These are phyloP conservation scores for Fusarium sp. DNA, from an alignment of 2,329 filamentous ascomycete species.

Conservation along the genomic window DNA sequence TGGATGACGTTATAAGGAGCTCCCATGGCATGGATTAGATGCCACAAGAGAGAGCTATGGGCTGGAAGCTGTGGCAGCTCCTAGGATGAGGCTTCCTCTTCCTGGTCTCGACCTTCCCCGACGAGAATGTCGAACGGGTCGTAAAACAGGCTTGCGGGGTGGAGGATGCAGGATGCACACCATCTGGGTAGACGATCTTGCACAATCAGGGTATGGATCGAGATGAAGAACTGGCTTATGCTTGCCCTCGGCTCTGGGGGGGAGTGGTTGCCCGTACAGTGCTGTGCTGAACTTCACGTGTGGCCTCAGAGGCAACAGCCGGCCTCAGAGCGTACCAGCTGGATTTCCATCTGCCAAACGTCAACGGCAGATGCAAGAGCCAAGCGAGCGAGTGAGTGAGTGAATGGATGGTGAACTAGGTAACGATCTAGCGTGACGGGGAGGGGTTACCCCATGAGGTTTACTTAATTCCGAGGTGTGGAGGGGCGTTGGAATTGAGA, in stretches of 20 bases:
- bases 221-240: slow-evolving; percentile 38
- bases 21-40: slow-evolving; percentile 28
- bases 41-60: slow-evolving; percentile 18
- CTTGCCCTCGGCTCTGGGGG: slow-evolving; percentile 1
- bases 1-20: slow-evolving; percentile 46
- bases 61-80: slow-evolving; percentile 19
- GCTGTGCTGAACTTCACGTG: slow-evolving; percentile 3
- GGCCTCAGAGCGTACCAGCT: slow-evolving; percentile 7
- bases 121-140: slow-evolving; percentile 13
- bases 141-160: slow-evolving; percentile 43
- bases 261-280: slow-evolving; percentile 19
- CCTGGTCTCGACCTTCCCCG: slow-evolving; percentile 15
- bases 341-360: not conserved
- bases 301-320: slow-evolving; percentile 7
- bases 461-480: slow-evolving; percentile 35
- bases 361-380: slow-evolving; percentile 5
- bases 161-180: slow-evolving; percentile 34
- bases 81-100: slow-evolving; percentile 32
- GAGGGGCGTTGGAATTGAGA: slow-evolving; percentile 14
- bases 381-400: not conserved
- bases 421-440: slow-evolving; percentile 38
- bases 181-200: slow-evolving; percentile 33
- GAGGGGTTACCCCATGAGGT: slow-evolving; percentile 45
- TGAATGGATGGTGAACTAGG: slow-evolving; percentile 18
- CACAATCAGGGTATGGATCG: slow-evolving; percentile 36